Evolutionary conservation across 768 basidiomycete species (phyloP), one percentile per base, ranked within the genome.

Genomic region (Suillus subluteus): DNA sequence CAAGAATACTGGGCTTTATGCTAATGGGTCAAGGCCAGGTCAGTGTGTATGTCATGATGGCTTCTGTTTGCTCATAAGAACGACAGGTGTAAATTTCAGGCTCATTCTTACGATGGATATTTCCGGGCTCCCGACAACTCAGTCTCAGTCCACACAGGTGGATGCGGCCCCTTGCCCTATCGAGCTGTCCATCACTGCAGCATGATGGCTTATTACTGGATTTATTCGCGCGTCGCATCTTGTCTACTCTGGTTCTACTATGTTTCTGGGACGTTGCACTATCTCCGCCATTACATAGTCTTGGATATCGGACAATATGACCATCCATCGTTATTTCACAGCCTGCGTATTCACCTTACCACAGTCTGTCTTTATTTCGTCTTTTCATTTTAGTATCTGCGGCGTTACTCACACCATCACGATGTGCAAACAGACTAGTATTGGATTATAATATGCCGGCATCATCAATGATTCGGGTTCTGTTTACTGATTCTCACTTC

Each of bases 61-160:
- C 48, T 9, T 50, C 54, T 41, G 9, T 18, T 50, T 48, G 23
- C 58, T 69, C 30, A 65, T 70, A 52, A 32, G 38, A 72, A 70
- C 21, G 21, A n/a, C 52, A 77, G 80, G 76, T 41, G 82, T 95
- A 44, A 82, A 87, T 71, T 88, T 96, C 74, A 84, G 87, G 38
- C 76, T 96, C 46, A 75, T 88, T 23, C 74, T 94, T 35, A 81
- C 85, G 43, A 86, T 94, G 86, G 78, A 82, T 43, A 95, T 96
- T 68, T 74, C 82, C 16, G 95, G 95, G 16, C 82, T 96, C 41
- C 79, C 84, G 41, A 79, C 81, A n/a, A 82, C 80, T 5, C 83
- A 81, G 46, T 74, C 75, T 13, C 81, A 88, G 4, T 86, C 89
- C 0, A 86, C 87, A 0, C 82, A 86, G 66, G 82, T 91, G 44